Evolutionary conservation across 768 basidiomycete genomes (phyloP).

Genomic region (Suillus bovinus): DNA sequence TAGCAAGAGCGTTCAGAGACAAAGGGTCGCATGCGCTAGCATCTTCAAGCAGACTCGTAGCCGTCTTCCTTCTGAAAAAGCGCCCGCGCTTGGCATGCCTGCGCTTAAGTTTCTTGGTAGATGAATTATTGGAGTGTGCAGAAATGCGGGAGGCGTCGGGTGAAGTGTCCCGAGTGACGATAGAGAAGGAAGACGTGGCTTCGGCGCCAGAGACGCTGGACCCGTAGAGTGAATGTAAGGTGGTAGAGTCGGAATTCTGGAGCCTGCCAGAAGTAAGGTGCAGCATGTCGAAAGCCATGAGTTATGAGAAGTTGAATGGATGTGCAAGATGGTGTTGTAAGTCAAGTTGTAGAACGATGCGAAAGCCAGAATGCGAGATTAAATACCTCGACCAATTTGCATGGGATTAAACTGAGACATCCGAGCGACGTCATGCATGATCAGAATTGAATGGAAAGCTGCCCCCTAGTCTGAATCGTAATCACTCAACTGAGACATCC

Average conservation of each 20-base stretch:
- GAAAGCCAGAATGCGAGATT: not conserved
- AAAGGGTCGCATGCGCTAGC: not conserved
- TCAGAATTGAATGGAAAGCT: not conserved
- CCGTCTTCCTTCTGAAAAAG: not conserved
- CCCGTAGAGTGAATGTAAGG: not conserved
- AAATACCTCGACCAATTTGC: not conserved
- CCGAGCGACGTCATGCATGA: not conserved
- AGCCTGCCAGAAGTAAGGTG: not conserved
- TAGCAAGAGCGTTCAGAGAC: not conserved
- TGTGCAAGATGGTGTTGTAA: not conserved
- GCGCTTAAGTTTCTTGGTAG: not conserved
- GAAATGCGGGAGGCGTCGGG: not conserved
- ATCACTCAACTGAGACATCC: slow-evolving; percentile 3
- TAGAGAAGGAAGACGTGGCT: not conserved
- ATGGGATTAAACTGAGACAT: not conserved
- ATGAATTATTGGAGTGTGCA: not conserved
- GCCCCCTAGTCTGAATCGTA: slow-evolving; percentile 1
- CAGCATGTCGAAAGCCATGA: not conserved
- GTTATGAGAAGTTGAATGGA: not conserved
- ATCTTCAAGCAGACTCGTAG: not conserved
- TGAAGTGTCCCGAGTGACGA: not conserved
- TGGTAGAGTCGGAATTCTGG: not conserved
- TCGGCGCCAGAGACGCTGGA: not conserved
- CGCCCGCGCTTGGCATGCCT: not conserved
- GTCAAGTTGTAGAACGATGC: not conserved